Evolutionary conservation across 495 filamentous ascomycete species (phyloP), one percentile per base, ranked within the genome.

Genomic region (Penicillium pulvis): DNA sequence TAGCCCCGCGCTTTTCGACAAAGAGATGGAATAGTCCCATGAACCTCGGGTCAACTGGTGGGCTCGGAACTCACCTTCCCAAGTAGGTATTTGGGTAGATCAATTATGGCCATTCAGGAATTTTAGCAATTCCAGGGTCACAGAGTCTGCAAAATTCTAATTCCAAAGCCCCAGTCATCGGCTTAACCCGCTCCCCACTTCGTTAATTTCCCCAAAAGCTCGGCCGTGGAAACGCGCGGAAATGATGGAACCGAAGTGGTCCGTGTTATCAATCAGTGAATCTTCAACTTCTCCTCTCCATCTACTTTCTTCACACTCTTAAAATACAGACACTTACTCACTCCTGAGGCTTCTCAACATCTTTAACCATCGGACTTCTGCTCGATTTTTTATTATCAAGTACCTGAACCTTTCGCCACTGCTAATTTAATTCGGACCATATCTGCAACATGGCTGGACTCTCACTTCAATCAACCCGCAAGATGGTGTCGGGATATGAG

Each of bases 401-500:
- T 23, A 23, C 20, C 20, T 23, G 20, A 23, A 23, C 20, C 20
- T 2, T 23, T 23, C 20, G 20, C 20, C 20, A 23, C 20, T 23
- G 20, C 20, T 23, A 23, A 23, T 1, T 23, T 2, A 23, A 23
- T n/a, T n/a, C 20, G 20, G 20, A 6, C 16, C 45, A 43, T 20
- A 31, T 9, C 60, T 60, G 73, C 35, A 51, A 89, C 20, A 23
- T 90, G 87, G 72, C 87, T 4, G 62, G 74, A 10, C 74, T 87
- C 35, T 79, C 72, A 24, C 80, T 92, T 65, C 80, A 87, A 60
- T 85, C 86, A 14, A 88, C 80, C 39, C 75, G 86, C 61, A 86
- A 84, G 65, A 76, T 93, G 72, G 83, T 84, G 59, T 91, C 90
- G 46, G 90, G 91, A 53, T 87, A 87, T 69, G 84, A 91, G 56